Base-by-base conservation (phyloP, 2,329 filamentous ascomycete species). In the Paraphaeosphaeria sporulosa region DNA sequence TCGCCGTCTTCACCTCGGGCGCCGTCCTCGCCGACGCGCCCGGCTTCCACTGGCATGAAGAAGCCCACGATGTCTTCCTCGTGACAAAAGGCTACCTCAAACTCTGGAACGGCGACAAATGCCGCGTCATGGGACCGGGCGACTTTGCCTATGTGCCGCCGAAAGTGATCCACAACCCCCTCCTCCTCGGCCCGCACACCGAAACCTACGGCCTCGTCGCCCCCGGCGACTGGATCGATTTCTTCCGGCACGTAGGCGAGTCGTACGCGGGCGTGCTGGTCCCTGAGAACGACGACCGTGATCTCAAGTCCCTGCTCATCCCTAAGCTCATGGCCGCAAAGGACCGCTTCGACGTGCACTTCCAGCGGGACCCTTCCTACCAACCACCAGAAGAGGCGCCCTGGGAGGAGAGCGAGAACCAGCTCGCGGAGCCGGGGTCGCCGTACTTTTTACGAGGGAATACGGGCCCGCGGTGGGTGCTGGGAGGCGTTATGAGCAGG, bases 111-210 rank as follows among this genome's bases (percentile, higher is more conserved):
- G 63, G 60, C 3, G 59, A 69, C n/a, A 58, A 58, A 15, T 69
- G 66, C 50, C 60, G 58, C 19, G 64, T 69, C n/a, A 52, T 69
- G 0, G 51, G 60, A 9, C 65, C 66, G 1, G 66, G 66, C 10
- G 66, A 69, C 34, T 69, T 69, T 34, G 64, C 63, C 5, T 67
- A 69, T 46, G 65, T 66, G 1, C 66, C 66, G 13, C 65, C 66
- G 38, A 54, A 59, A 9, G 51, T 66, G 13, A 62, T 69, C 34
- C 66, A 69, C 52, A 62, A 67, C 44, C 66, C 66, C 17, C 57
- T 64, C 15, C 53, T 69, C 13, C 44, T 67, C 7, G 50, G 65
- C 62, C 50, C 65, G 60, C 1, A 62, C 58, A 32, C 63, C 7
- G 66, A 66, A 42, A 64, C 66, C 9, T 57, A 67, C 7, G 66